Conservation (phyloP, 768 basidiomycete genomes). For the Termitomyces sp. region DNA sequence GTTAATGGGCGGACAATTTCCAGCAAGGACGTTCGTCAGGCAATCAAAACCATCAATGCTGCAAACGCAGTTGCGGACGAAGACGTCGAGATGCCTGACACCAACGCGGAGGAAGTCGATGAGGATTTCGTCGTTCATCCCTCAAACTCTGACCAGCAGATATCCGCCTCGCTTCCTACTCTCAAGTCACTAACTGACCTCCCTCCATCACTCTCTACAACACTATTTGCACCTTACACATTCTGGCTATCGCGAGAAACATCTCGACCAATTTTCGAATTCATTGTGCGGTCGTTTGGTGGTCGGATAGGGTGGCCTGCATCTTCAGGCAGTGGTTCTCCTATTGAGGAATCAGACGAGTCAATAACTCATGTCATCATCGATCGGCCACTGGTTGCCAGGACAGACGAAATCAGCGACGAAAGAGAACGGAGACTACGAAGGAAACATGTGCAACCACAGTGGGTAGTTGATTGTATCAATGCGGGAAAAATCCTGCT, state of each 20-base stretch:
- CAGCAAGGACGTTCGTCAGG: slow-evolving; percentile 54
- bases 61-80: slow-evolving; percentile 23
- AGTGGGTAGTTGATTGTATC: slow-evolving; percentile 97
- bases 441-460: slow-evolving; percentile 91
- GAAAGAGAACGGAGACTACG: slow-evolving; percentile 60
- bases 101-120: slow-evolving; percentile 32
- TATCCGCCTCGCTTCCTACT: slow-evolving; percentile 55
- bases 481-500: slow-evolving; percentile 83
- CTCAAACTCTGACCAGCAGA: slow-evolving; percentile 47
- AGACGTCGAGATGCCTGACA: slow-evolving; percentile 37
- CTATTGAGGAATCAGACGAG: slow-evolving; percentile 71
- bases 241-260: slow-evolving; percentile 95
- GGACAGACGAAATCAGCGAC: slow-evolving; percentile 45
- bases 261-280: slow-evolving; percentile 89
- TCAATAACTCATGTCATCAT: slow-evolving; percentile 94
- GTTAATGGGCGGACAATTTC: slow-evolving; percentile 42
- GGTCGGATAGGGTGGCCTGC: slow-evolving; percentile 89
- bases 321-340: slow-evolving; percentile 79
- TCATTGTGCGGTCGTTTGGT: slow-evolving; percentile 87
- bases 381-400: slow-evolving; percentile 71
- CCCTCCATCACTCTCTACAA: slow-evolving; percentile 52
- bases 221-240: slow-evolving; percentile 79
- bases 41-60: slow-evolving; percentile 52
- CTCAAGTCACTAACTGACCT: slow-evolving; percentile 61
- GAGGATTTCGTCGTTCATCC: slow-evolving; percentile 71